Conservation (phyloP, 164 flowering plant genomes). For the Akebia trifoliata region DNA sequence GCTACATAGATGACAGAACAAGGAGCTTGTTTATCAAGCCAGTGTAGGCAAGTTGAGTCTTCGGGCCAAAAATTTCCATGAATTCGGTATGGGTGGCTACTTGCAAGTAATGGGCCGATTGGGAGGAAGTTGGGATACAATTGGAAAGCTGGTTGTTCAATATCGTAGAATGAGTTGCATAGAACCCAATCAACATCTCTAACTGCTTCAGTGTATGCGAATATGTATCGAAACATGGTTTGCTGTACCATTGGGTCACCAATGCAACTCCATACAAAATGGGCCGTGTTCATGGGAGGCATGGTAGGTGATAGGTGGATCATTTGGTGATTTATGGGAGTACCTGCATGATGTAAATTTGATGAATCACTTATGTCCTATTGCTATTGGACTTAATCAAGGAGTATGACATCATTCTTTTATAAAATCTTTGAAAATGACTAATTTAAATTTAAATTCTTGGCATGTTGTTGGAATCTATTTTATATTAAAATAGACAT, state of each 20-base stretch:
- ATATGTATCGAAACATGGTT: background rate
- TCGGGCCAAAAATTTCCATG: constrained; percentile 30
- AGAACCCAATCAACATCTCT: background rate
- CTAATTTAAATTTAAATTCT: no score
- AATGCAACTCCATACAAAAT: background rate
- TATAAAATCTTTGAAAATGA: no score
- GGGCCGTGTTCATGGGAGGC: constrained; percentile 11
- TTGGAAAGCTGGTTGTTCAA: constrained; percentile 2
- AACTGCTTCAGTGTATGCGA: background rate
- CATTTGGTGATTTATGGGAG: background rate
- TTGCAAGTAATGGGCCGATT: constrained; percentile 28
- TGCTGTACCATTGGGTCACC: background rate
- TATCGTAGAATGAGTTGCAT: constrained; percentile 4
- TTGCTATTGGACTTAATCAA: no score
- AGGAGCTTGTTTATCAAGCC: constrained; percentile 36
- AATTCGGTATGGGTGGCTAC: background rate
- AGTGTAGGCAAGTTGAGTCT: constrained; percentile 36
- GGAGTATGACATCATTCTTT: no score
- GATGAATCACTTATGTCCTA: no score
- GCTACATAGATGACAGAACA: constrained; percentile 46
- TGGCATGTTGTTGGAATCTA: no score
- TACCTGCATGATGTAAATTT: background rate
- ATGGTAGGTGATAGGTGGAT: constrained; percentile 2
- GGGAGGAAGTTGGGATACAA: constrained; percentile 25
- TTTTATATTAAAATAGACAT: no score